phyloP scores from a whole-genome alignment of 2,329 filamentous ascomycete genomes.

The Colletotrichum sp. region DNA sequence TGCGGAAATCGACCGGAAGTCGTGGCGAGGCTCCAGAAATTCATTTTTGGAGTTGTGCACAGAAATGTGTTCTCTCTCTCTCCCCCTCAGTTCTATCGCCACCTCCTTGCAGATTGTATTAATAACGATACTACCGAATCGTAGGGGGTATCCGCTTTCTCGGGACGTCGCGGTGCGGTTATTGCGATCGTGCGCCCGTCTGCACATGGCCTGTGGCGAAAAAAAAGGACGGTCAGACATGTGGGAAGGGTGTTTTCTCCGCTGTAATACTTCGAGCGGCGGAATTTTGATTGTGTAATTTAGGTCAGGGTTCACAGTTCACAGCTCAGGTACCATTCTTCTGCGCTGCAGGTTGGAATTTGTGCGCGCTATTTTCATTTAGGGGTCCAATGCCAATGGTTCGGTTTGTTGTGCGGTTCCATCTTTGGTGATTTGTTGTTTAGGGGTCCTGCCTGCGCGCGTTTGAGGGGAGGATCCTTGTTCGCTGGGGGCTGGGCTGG shows the following conservation, averaged over 20 bases:
- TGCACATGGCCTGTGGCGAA: not conserved
- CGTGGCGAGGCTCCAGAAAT: not conserved
- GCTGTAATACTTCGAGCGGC: not conserved
- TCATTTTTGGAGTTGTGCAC: not conserved
- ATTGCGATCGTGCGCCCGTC: conserved; percentile 10
- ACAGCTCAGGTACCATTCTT: not conserved
- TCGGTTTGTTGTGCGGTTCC: not conserved
- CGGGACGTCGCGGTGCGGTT: conserved; percentile 2
- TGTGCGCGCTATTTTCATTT: not conserved
- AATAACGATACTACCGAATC: conserved; percentile 1
- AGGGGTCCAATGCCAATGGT: not conserved
- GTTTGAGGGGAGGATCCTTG: not conserved
- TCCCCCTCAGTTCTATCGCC: not conserved
- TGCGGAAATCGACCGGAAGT: not conserved
- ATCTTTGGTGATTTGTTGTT: not conserved
- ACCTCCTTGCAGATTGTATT: conserved; percentile 11
- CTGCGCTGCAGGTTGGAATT: not conserved
- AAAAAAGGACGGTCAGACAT: not conserved
- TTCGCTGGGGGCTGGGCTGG: not conserved
- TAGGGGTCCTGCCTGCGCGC: not conserved
- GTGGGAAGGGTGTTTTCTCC: not conserved
- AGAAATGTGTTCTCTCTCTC: not conserved
- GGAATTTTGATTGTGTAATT: not conserved
- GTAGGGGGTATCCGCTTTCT: conserved; percentile 9
- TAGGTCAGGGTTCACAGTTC: not conserved